phyloP scores from a whole-genome alignment of 495 filamentous ascomycete genomes.

The Aspergillus mulundensis region DNA sequence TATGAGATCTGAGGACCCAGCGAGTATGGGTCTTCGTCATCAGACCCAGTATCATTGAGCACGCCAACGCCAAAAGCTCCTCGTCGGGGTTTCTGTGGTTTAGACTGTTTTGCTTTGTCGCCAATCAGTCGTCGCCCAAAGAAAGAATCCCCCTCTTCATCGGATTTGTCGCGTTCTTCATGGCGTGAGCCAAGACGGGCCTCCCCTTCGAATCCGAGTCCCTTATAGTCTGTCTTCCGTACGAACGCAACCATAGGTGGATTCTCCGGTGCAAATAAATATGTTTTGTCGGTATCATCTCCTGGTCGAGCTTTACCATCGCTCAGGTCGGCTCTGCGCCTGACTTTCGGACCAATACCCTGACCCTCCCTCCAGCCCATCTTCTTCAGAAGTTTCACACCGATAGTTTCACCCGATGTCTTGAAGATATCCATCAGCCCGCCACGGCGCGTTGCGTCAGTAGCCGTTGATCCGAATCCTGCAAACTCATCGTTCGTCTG shows the following conservation, averaged over 20 bases:
- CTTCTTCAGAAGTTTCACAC: slow-evolving; percentile 76
- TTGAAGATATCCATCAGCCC: slow-evolving; percentile 74
- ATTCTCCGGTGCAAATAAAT: slow-evolving; percentile 89
- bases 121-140: slow-evolving; percentile 34
- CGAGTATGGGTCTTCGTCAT: slow-evolving; percentile 93
- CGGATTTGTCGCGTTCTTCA: slow-evolving; percentile 33
- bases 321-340: slow-evolving; percentile 67
- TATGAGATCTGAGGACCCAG: slow-evolving; percentile 91
- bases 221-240: slow-evolving; percentile 74
- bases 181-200: slow-evolving; percentile 43
- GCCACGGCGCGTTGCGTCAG: slow-evolving; percentile 49
- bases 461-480: slow-evolving; percentile 67
- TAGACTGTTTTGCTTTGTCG: slow-evolving; percentile 31
- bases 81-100: slow-evolving; percentile 48
- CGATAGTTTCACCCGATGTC: slow-evolving; percentile 78
- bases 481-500: slow-evolving; percentile 70
- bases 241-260: slow-evolving; percentile 68
- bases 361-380: slow-evolving; percentile 98
- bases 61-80: slow-evolving; percentile 84
- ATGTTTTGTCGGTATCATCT: slow-evolving; percentile 46
- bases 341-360: slow-evolving; percentile 86
- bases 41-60: slow-evolving; percentile 93
- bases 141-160: slow-evolving; percentile 47
- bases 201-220: slow-evolving; percentile 75
- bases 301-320: slow-evolving; percentile 36